These are phyloP conservation scores for Aegilops bicornis DNA, from an alignment of 176 grass and related monocot species.

Conservation along the genomic window DNA sequence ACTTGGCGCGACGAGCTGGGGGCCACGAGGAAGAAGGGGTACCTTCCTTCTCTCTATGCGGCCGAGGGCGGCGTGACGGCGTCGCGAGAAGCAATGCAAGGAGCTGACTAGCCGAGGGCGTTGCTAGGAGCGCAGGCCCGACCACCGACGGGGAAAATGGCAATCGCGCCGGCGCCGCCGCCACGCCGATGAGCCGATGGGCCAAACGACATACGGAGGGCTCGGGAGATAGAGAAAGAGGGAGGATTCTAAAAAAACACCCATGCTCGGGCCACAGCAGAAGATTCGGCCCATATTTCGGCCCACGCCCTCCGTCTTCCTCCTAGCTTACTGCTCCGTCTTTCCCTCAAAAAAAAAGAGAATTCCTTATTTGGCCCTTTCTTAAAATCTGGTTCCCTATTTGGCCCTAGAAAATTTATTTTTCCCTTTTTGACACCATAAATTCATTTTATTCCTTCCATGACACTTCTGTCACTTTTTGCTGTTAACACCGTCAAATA, in stretches of 20 bases:
- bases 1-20: background rate
- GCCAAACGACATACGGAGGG: background rate
- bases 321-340: background rate
- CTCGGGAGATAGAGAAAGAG: background rate
- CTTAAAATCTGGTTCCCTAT: too few relatives aligned
- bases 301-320: background rate
- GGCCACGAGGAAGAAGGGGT: background rate
- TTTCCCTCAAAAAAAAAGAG: background rate
- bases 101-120: background rate
- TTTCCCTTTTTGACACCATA: too few relatives aligned
- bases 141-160: background rate
- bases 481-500: too few relatives aligned
- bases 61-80: background rate
- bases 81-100: background rate
- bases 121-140: background rate
- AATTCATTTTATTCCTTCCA: too few relatives aligned
- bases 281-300: background rate
- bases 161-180: background rate
- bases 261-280: background rate
- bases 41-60: constrained; percentile 21
- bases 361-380: too few relatives aligned
- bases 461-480: too few relatives aligned
- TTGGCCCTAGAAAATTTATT: too few relatives aligned
- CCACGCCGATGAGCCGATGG: background rate
- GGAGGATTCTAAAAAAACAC: background rate